Base-by-base conservation (phyloP, 805 yeast genomes). In the Schwanniomyces vanrijiae region DNA sequence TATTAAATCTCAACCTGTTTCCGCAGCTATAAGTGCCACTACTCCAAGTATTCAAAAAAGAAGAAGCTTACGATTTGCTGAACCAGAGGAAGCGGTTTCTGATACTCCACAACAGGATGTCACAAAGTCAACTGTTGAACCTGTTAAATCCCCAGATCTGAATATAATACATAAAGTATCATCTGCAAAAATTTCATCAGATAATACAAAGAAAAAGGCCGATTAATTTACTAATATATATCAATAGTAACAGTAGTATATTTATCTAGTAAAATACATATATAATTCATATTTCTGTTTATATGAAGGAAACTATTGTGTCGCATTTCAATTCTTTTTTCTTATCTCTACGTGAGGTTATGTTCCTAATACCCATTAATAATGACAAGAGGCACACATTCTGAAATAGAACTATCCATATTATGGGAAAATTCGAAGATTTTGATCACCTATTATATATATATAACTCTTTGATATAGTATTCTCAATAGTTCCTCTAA, bases 21-120 rank as follows among this genome's bases (percentile, higher is more conserved):
- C 40, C n/a, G 22, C 46, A 5, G 35, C 20, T 14, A 31, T 10
- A 16, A 11, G 16, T 4, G 7, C 35, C 10, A 18, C 20, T 16
- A 19, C 50, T 14, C 37, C 45, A 19, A 33, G 34, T 2, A 19
- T 34, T 2, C 43, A 54, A 49, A 67, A 69, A 59, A 62, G 76
- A 49, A 74, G 73, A 55, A 70, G 73, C 45, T 64, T 77, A 46
- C 59, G 80, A 39, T 77, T 77, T 53, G 77, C 75, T 16, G 69
- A 65, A 34, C 64, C 66, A 18, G 50, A 48, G 29, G 43, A 22
- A 16, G 19, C 3, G 3, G 19, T 8, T 31, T 14, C 35, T 3
- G 35, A 31, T 7, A 14, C 3, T 6, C 5, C 35, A 14, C 11
- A 14, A 31, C 35, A 16, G 35, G 19, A 18, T 16, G 19, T 14